These are phyloP conservation scores for Phialophora expanda DNA, from an alignment of 2,329 filamentous ascomycete genomes.

Conservation along the genomic window DNA sequence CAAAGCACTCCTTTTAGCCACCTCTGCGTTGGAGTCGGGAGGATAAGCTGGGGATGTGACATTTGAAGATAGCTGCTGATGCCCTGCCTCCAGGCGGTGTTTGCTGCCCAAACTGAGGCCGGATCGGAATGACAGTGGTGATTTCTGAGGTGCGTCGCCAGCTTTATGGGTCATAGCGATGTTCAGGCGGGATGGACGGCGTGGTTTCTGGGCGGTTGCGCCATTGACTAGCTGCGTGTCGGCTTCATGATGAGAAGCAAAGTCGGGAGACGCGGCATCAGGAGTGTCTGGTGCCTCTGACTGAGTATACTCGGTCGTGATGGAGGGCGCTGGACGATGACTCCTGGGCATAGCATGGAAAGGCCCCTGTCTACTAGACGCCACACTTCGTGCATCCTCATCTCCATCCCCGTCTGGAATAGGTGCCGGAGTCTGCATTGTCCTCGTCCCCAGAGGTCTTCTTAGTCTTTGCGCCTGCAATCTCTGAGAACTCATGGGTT, in stretches of 20 bases:
- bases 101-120: slow-evolving; percentile 71
- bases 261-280: slow-evolving; percentile 39
- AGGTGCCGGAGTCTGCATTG: slow-evolving; percentile 37
- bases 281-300: slow-evolving; percentile 68
- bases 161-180: slow-evolving; percentile 65
- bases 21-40: slow-evolving; percentile 50
- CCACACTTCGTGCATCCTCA: slow-evolving; percentile 64
- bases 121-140: slow-evolving; percentile 76
- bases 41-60: slow-evolving; percentile 73
- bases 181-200: slow-evolving; percentile 61
- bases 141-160: slow-evolving; percentile 67
- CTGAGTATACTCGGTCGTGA: slow-evolving; percentile 81
- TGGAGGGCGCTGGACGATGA: slow-evolving; percentile 67
- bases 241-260: slow-evolving; percentile 29
- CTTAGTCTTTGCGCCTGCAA: slow-evolving; percentile 84
- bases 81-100: slow-evolving; percentile 64
- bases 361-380: slow-evolving; percentile 57
- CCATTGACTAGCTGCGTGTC: slow-evolving; percentile 30
- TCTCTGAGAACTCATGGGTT: slow-evolving; percentile 94
- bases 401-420: slow-evolving; percentile 52
- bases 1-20: slow-evolving; percentile 49
- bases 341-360: slow-evolving; percentile 46
- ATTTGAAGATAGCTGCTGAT: slow-evolving; percentile 82
- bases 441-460: slow-evolving; percentile 51
- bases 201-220: slow-evolving; percentile 42